Evolutionary conservation across 352 stramenopile genomes (phyloP).

Genomic region (Phytophthora capsici): DNA sequence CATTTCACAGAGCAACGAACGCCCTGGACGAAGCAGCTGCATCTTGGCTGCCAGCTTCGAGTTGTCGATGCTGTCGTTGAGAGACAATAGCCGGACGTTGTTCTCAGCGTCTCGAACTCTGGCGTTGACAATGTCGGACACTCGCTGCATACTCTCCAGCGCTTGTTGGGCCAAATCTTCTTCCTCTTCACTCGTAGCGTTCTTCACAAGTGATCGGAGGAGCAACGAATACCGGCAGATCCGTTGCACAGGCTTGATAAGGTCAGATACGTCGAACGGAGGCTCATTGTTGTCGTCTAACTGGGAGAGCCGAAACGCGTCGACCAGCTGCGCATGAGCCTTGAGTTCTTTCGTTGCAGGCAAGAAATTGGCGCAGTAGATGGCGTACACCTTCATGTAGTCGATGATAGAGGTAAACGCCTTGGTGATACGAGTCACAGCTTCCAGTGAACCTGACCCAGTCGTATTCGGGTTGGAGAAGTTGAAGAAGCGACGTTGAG

Average conservation of each 20-base stretch:
- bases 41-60: constrained; percentile 33
- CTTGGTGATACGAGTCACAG: constrained; percentile 29
- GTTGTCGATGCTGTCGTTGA: constrained; percentile 52
- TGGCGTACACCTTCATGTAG: constrained; percentile 77
- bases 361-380: constrained; percentile 67
- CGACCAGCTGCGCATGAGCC: constrained; percentile 40
- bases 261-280: constrained; percentile 51
- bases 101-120: constrained; percentile 68
- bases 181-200: constrained; percentile 40
- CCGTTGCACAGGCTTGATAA: constrained; percentile 80
- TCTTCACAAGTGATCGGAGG: constrained; percentile 54
- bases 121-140: constrained; percentile 69
- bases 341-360: constrained; percentile 58
- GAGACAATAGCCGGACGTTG: constrained; percentile 55
- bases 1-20: constrained; percentile 54
- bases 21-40: constrained; percentile 56
- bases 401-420: constrained; percentile 55
- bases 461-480: constrained; percentile 12
- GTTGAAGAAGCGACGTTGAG: constrained; percentile 22
- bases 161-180: constrained; percentile 39
- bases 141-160: constrained; percentile 50
- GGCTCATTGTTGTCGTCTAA: neutral
- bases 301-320: constrained; percentile 32
- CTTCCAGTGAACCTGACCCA: constrained; percentile 25
- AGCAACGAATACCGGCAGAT: constrained; percentile 76